These are phyloP conservation scores for Microstegium vimineum DNA, from an alignment of 176 grass and related monocot genomes.

Conservation along the genomic window DNA sequence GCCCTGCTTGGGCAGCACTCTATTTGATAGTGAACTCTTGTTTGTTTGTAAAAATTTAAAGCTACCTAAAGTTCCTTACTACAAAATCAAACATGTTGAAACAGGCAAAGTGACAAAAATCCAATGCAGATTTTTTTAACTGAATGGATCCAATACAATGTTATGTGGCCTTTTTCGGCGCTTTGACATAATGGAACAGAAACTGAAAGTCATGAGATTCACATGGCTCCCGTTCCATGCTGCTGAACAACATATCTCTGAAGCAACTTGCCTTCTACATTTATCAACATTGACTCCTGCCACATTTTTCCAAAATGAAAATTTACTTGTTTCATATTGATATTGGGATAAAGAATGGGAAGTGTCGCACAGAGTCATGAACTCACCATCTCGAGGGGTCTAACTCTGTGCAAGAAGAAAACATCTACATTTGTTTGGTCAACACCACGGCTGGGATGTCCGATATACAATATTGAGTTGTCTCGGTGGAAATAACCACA, in stretches of 20 bases:
- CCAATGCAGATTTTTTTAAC: background rate
- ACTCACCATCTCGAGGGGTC: conserved; percentile 38
- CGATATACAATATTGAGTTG: conserved; percentile 24
- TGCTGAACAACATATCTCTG: conserved; percentile 24
- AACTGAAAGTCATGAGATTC: background rate
- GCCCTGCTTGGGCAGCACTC: background rate
- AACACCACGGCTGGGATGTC: conserved; percentile 17
- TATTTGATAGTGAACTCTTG: background rate
- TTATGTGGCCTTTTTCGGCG: background rate
- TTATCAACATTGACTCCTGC: conserved; percentile 31
- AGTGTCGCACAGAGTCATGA: background rate
- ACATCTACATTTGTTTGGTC: conserved; percentile 9
- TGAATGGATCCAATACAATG: background rate
- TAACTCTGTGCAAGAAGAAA: conserved; percentile 39
- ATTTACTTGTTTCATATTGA: background rate
- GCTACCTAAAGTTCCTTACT: background rate
- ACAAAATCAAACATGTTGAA: background rate
- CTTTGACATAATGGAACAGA: background rate
- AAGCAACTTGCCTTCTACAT: conserved; percentile 39
- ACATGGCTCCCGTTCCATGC: conserved; percentile 14
- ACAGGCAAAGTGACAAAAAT: background rate
- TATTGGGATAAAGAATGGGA: background rate
- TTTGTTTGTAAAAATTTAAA: background rate
- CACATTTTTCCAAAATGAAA: background rate
- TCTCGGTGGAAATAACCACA: conserved; percentile 30